Percentiles rank a stretch among this genome's conserved stretches.
Conservation (phyloP, 257 asterid species). For the Lavandula angustifolia region DNA sequence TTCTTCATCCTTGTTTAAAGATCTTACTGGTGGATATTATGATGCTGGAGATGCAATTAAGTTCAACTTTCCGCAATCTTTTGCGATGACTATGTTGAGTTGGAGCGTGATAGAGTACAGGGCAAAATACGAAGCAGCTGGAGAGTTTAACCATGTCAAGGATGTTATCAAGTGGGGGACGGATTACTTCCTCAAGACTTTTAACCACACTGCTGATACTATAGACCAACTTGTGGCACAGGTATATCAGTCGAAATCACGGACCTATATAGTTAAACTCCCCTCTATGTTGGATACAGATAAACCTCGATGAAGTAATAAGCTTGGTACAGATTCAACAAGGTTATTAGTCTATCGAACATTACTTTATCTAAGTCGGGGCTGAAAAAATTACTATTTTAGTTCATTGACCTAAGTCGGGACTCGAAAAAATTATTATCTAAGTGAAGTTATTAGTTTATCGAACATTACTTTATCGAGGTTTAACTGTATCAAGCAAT, state of each 20-base stretch:
- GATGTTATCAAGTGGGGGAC: constrained; percentile 98
- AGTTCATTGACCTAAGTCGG: too few species aligned
- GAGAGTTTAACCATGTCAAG: constrained; percentile 85
- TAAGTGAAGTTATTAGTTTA: too few species aligned
- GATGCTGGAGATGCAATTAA: constrained; percentile 99
- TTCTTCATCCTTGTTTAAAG: constrained; percentile 50
- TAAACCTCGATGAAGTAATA: too few species aligned
- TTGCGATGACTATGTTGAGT: constrained; percentile 95
- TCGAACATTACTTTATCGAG: too few species aligned
- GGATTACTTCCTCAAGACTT: constrained; percentile 89
- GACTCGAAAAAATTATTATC: too few species aligned
- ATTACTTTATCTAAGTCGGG: too few species aligned
- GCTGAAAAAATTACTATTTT: too few species aligned
- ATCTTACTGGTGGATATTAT: constrained; percentile 82
- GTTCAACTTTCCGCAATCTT: constrained; percentile 82
- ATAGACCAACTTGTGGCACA: constrained; percentile 71
- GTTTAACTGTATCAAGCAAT: too few species aligned
- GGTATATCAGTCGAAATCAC: constrained; percentile 41
- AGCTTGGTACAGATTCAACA: too few species aligned
- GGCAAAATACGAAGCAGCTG: constrained; percentile 84
- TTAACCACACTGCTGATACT: constrained; percentile 82
- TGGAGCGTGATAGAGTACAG: constrained; percentile 98
- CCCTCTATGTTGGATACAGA: neutral
- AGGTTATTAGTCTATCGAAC: too few species aligned
- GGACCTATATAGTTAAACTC: neutral